Conservation (phyloP, 129 eudicot species). For the Pittosporum tobira region DNA sequence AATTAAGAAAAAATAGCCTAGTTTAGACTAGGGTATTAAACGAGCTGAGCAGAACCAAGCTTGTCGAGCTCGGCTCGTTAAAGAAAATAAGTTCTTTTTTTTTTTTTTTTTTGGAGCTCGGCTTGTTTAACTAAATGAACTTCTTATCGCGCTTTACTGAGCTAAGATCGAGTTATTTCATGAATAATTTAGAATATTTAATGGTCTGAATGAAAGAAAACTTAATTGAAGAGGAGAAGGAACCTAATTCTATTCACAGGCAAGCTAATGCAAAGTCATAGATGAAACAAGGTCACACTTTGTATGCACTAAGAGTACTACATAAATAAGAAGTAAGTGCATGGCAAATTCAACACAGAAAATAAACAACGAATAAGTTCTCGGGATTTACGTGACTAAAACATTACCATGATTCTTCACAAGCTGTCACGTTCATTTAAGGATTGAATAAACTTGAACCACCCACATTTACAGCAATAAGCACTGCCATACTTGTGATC, state of each 20-base stretch:
- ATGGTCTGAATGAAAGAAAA: not conserved
- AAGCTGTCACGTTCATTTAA: slow-evolving; percentile 25
- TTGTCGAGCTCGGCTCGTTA: not conserved
- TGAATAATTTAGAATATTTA: no score
- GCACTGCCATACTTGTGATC: slow-evolving; percentile 53
- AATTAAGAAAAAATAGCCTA: no score
- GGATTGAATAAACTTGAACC: slow-evolving; percentile 66
- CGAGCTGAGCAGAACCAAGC: no score
- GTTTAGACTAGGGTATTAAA: no score
- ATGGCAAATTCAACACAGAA: not conserved
- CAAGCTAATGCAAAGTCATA: not conserved
- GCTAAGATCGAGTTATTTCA: not conserved
- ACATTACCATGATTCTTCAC: slow-evolving; percentile 4
- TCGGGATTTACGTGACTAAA: slow-evolving; percentile 14
- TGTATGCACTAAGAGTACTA: not conserved
- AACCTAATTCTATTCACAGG: not conserved
- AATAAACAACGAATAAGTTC: not conserved
- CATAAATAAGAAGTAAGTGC: not conserved
- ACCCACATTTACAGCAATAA: slow-evolving; percentile 51
- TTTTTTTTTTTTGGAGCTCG: no score
- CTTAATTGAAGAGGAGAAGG: not conserved
- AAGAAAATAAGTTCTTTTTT: no score
- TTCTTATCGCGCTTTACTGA: no score
- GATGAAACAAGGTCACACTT: not conserved
- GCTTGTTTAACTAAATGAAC: no score